A percentile compares a stretch with the other conserved stretches of the same genome.
Conservation (phyloP, 2,329 filamentous ascomycete species). For the Talaromyces sp. region DNA sequence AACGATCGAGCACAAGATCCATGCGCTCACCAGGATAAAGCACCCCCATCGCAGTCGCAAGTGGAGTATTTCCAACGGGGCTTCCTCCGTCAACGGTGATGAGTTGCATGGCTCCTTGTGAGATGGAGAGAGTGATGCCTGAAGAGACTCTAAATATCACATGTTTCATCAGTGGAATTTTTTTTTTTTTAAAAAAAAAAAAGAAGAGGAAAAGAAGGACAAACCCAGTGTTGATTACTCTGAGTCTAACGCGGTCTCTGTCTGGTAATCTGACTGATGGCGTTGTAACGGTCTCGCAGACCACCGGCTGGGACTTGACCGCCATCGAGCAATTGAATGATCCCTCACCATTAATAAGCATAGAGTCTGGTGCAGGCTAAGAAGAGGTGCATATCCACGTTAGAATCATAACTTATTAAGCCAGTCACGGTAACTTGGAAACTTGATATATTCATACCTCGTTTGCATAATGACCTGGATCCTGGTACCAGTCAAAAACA, state of each 20-base stretch:
- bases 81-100: conserved; percentile 31
- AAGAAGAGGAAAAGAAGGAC: background rate
- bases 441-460: conserved; percentile 26
- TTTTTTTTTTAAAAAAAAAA: background rate
- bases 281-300: conserved; percentile 27
- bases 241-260: conserved; percentile 28
- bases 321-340: conserved; percentile 44
- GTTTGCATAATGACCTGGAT: conserved; percentile 36
- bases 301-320: conserved; percentile 39
- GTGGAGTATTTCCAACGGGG: conserved; percentile 16
- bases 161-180: background rate
- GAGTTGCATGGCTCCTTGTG: background rate
- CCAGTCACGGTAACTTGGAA: background rate
- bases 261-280: background rate
- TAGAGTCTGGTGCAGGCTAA: conserved; percentile 46
- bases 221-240: conserved; percentile 43
- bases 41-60: conserved; percentile 28
- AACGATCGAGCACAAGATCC: background rate
- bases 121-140: background rate
- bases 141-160: background rate
- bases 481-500: conserved; percentile 41
- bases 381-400: background rate
- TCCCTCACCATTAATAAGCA: conserved; percentile 46
- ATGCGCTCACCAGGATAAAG: conserved; percentile 38
- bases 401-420: background rate